Base-by-base conservation (phyloP, 805 yeast species). In the Candida maris region DNA sequence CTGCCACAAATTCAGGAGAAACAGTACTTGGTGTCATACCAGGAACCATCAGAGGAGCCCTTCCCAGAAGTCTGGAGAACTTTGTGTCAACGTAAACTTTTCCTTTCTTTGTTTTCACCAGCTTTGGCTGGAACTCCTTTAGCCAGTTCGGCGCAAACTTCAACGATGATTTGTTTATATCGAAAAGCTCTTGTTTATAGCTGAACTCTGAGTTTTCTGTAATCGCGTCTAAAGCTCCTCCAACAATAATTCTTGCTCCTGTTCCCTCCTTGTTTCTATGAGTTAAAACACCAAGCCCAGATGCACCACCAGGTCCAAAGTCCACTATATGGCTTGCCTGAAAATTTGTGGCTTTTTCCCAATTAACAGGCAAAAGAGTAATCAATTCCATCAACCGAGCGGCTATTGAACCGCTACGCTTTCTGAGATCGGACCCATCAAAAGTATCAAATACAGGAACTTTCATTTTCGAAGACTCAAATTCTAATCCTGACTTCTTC, bases 21-120 rank as follows among this genome's bases (percentile, higher is more conserved):
- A 89, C 97, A 21, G 98, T 93, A 29, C 95, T 79, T 60, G 99
- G 99, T 27, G 98, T 93, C 99, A 93, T 93, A 70, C 98, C 99
- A 25, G 99, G 96, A 51, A 93, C 93, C 82, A 94, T 82, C 51
- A 93, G 69, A 42, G 98, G 99, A 45, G 98, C 89, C 65, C 88
- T 85, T 45, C 97, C 95, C 46, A 93, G 68, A 52, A 93, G 74
- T 61, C 89, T 75, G 35, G 96, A 85, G 67, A 91, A 88, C 67
- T 88, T 89, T 52, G 99, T 93, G 64, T 89, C 94, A 41, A 93
- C 96, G 56, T 68, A 87, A 32, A 82, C 70, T 61, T 85, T 81
- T 51, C 87, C 89, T 35, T 71, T 68, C 40, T 68, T 67, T 45
- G 86, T 85, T 65, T 84, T 84, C 46, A 77, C 79, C 57, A 93